A percentile compares a stretch with the other conserved stretches of the same genome.
Evolutionary conservation across 169 alveolate species (phyloP).

Genomic region (Theileria parva): DNA sequence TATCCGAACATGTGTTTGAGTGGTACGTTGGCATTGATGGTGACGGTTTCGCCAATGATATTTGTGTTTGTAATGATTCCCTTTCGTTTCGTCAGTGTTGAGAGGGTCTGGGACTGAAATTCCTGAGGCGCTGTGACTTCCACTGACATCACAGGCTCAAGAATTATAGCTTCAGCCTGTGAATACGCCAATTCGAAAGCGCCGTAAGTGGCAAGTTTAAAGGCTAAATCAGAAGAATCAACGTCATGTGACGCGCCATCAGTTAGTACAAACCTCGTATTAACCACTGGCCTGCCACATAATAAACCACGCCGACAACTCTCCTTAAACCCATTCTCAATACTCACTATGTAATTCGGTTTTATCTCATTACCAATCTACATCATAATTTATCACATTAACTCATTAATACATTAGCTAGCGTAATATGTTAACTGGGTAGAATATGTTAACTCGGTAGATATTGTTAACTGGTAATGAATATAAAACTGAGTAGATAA

Average conservation of each 20-base stretch:
- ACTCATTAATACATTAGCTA: too few species aligned
- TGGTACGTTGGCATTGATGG: constrained; percentile 89
- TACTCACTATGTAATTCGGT: constrained; percentile 90
- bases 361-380: constrained; percentile 89
- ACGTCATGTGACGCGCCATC: constrained; percentile 92
- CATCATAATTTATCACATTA: too few species aligned
- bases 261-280: constrained; percentile 83
- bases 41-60: constrained; percentile 78
- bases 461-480: too few species aligned
- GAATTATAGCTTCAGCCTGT: constrained; percentile 82
- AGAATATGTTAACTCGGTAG: too few species aligned
- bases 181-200: constrained; percentile 80
- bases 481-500: constrained; percentile 45
- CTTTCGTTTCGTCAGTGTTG: constrained; percentile 86
- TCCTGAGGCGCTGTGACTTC: constrained; percentile 89
- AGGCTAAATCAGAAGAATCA: constrained; percentile 92
- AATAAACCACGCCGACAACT: constrained; percentile 87
- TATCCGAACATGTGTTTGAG: constrained; percentile 92
- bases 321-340: constrained; percentile 93
- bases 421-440: too few species aligned
- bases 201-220: constrained; percentile 89
- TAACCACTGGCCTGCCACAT: constrained; percentile 91
- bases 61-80: constrained; percentile 87
- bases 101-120: constrained; percentile 81
- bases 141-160: constrained; percentile 92